phyloP scores from a whole-genome alignment of 2,329 filamentous ascomycete species.

The Neonectria neomacrospora region DNA sequence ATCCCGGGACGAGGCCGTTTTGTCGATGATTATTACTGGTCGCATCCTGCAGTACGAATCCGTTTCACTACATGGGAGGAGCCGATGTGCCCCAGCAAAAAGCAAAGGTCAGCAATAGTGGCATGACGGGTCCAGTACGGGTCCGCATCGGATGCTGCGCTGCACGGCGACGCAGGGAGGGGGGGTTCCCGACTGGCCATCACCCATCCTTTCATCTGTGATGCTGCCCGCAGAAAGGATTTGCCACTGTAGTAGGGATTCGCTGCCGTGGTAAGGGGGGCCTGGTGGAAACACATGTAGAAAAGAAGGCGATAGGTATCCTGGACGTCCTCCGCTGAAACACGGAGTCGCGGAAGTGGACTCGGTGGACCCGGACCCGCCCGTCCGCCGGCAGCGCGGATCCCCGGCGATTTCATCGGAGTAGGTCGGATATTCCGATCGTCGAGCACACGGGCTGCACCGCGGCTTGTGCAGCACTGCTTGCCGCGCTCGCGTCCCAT shows the following conservation, averaged over 20 bases:
- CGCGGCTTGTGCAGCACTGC: not conserved
- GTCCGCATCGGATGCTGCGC: slow-evolving; percentile 11
- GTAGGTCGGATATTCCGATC: slow-evolving; percentile 22
- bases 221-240: not conserved
- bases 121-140: slow-evolving; percentile 14
- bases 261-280: slow-evolving; percentile 9
- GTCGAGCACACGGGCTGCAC: slow-evolving; percentile 1
- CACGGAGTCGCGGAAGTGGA: slow-evolving; percentile 5
- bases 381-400: not conserved
- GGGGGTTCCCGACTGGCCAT: not conserved
- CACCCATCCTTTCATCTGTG: not conserved
- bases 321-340: slow-evolving; percentile 1
- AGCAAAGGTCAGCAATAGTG: not conserved
- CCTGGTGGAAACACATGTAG: not conserved
- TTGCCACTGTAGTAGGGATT: not conserved
- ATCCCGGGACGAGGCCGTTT: not conserved
- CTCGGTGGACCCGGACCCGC: slow-evolving; percentile 13
- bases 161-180: slow-evolving; percentile 2
- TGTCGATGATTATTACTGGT: slow-evolving; percentile 12
- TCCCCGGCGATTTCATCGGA: slow-evolving; percentile 10
- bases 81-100: not conserved
- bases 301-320: not conserved
- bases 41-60: not conserved
- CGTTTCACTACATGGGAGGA: not conserved
- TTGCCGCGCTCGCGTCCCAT: not conserved